These are phyloP conservation scores for Termitomyces sp. DNA, from an alignment of 768 basidiomycete genomes.

Conservation along the genomic window DNA sequence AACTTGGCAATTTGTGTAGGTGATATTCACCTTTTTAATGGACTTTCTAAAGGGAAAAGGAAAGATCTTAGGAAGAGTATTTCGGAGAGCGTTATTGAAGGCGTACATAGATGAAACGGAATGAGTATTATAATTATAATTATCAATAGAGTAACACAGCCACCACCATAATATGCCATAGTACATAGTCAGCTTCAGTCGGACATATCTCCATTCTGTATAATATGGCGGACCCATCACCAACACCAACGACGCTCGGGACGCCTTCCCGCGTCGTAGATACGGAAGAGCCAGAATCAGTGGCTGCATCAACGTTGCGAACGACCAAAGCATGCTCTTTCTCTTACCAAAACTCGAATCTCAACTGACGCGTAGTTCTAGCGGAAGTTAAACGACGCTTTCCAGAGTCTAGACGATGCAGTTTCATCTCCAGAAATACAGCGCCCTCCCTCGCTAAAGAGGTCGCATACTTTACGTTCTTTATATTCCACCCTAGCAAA, in stretches of 20 bases:
- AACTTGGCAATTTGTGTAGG: too few species aligned
- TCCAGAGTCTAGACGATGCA: slow-evolving; percentile 66
- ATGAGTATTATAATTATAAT: too few species aligned
- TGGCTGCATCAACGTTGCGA: slow-evolving; percentile 1
- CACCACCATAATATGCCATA: too few species aligned
- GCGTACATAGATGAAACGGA: too few species aligned
- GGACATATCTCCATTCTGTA: too few species aligned
- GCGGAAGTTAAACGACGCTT: slow-evolving; percentile 83
- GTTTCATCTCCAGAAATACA: slow-evolving; percentile 36
- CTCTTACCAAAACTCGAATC: not conserved
- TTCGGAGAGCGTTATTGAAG: too few species aligned
- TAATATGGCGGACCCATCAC: not conserved
- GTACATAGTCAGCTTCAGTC: too few species aligned
- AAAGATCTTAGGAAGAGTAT: too few species aligned
- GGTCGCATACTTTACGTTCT: slow-evolving; percentile 47
- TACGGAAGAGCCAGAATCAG: not conserved
- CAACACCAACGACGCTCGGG: not conserved
- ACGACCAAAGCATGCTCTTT: slow-evolving; percentile 13
- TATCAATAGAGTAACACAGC: too few species aligned
- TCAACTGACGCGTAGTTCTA: slow-evolving; percentile 21
- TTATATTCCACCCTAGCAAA: slow-evolving; percentile 78
- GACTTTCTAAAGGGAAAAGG: too few species aligned
- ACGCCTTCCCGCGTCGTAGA: slow-evolving; percentile 1
- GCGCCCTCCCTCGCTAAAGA: slow-evolving; percentile 50
- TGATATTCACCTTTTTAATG: too few species aligned